Evolutionary conservation across 73 alveolate species (phyloP).

Genomic region (Blepharisma stoltei): DNA sequence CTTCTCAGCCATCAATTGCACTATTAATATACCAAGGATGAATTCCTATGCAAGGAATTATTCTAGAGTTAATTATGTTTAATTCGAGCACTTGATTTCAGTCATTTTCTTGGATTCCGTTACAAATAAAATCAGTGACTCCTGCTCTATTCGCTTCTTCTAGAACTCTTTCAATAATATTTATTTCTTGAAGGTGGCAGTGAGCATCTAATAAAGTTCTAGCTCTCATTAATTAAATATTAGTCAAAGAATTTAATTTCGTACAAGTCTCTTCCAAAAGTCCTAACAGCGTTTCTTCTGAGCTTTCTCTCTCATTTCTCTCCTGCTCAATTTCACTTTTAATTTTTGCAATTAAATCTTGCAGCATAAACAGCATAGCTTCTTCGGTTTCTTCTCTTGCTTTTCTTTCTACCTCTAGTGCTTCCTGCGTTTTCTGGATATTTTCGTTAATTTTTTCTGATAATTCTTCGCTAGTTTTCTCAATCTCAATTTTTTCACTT

Average conservation of each 20-base stretch:
- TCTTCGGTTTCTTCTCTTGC: constrained; percentile 88
- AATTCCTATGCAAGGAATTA: constrained; percentile 24
- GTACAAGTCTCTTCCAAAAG: constrained; percentile 82
- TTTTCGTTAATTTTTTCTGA: constrained; percentile 57
- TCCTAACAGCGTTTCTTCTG: constrained; percentile 76
- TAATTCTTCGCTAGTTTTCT: constrained; percentile 62
- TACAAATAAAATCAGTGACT: no score
- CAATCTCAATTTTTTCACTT: constrained; percentile 64
- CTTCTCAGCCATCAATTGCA: not conserved
- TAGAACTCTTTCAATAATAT: no score
- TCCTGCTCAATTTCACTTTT: constrained; percentile 76
- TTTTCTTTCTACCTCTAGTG: constrained; percentile 64
- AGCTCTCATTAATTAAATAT: no score
- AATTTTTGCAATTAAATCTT: constrained; percentile 72
- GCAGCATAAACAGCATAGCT: constrained; percentile 83
- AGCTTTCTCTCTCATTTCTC: constrained; percentile 74
- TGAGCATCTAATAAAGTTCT: no score
- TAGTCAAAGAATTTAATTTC: constrained; percentile 37
- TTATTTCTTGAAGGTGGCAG: no score
- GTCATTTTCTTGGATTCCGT: no score
- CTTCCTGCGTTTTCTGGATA: constrained; percentile 52
- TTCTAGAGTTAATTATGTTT: no score
- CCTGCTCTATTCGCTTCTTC: no score
- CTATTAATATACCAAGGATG: constrained; percentile 16
- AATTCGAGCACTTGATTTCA: no score